These are phyloP conservation scores for Cladophialophora exuberans DNA, from an alignment of 2,329 filamentous ascomycete genomes.

Conservation along the genomic window DNA sequence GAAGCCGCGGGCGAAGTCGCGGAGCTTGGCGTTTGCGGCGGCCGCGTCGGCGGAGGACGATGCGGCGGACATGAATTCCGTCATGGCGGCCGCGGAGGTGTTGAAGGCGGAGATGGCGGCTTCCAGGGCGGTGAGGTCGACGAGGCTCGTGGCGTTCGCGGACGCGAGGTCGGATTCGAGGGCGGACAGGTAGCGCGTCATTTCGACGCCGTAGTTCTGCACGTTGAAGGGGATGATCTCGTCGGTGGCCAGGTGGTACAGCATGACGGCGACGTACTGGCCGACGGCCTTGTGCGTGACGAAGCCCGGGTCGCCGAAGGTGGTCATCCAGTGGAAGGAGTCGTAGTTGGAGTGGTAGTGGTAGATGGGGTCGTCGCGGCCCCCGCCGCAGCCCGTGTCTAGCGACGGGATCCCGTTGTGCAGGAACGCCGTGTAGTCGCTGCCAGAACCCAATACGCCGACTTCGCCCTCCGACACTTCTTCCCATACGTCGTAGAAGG, in stretches of 20 bases:
- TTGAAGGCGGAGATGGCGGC: constrained; percentile 44
- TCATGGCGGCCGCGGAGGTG: constrained; percentile 31
- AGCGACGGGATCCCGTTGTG: constrained; percentile 47
- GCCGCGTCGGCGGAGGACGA: constrained; percentile 28
- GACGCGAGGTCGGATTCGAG: constrained; percentile 37
- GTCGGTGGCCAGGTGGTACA: constrained; percentile 47
- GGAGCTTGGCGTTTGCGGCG: constrained; percentile 49
- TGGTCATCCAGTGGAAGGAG: constrained; percentile 56
- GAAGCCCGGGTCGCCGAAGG: constrained; percentile 56
- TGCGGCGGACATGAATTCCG: constrained; percentile 9
- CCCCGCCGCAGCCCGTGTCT: constrained; percentile 46
- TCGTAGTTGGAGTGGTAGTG: constrained; percentile 55
- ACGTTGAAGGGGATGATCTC: constrained; percentile 45
- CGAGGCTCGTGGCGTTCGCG: constrained; percentile 35
- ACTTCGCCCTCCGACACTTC: constrained; percentile 40
- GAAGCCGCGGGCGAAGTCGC: constrained; percentile 52
- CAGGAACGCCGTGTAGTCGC: constrained; percentile 52
- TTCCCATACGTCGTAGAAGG: constrained; percentile 52
- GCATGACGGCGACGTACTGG: constrained; percentile 49
- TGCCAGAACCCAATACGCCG: constrained; percentile 50
- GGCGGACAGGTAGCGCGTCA: constrained; percentile 41
- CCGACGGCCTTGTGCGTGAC: constrained; percentile 54
- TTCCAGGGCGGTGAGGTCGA: constrained; percentile 35
- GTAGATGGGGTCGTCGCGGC: constrained; percentile 48
- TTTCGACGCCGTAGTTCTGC: constrained; percentile 41